A percentile compares a stretch with the other conserved stretches of the same genome.
phyloP scores from a whole-genome alignment of 2,329 filamentous ascomycete species.

The Aspergillus oerlinghausenensis region DNA sequence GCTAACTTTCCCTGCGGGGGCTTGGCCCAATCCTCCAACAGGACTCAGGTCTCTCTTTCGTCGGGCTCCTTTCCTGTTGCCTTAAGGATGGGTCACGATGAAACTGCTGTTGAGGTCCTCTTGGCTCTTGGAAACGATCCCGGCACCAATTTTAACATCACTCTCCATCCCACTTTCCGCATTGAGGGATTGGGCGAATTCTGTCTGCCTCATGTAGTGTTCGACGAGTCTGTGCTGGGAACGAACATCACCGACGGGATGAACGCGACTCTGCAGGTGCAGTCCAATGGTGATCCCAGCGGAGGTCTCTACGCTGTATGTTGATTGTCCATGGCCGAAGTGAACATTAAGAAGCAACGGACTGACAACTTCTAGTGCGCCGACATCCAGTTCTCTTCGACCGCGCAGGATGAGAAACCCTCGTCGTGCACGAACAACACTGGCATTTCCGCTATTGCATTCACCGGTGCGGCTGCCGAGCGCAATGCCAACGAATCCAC shows the following conservation, averaged over 20 bases:
- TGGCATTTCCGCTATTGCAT: conserved; percentile 47
- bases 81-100: conserved; percentile 49
- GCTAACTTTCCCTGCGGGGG: conserved; percentile 49
- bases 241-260: conserved; percentile 56
- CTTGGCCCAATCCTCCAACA: conserved; percentile 40
- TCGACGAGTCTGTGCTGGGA: conserved; percentile 26
- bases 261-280: conserved; percentile 64
- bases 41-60: conserved; percentile 48
- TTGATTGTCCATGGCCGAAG: neutral
- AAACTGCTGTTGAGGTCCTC: conserved; percentile 50
- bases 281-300: conserved; percentile 56
- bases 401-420: conserved; percentile 41
- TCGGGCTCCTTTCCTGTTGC: conserved; percentile 47
- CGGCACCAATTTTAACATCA: conserved; percentile 63
- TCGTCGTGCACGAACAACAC: conserved; percentile 57
- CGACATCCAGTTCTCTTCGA: conserved; percentile 63
- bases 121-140: conserved; percentile 50
- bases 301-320: conserved; percentile 64
- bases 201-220: conserved; percentile 57
- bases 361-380: conserved; percentile 53
- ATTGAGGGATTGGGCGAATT: conserved; percentile 59
- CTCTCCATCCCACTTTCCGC: conserved; percentile 58
- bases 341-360: neutral
- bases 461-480: conserved; percentile 33
- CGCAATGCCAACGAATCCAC: conserved; percentile 45